phyloP scores from a whole-genome alignment of 768 basidiomycete species.

The Lactarius psammicola region DNA sequence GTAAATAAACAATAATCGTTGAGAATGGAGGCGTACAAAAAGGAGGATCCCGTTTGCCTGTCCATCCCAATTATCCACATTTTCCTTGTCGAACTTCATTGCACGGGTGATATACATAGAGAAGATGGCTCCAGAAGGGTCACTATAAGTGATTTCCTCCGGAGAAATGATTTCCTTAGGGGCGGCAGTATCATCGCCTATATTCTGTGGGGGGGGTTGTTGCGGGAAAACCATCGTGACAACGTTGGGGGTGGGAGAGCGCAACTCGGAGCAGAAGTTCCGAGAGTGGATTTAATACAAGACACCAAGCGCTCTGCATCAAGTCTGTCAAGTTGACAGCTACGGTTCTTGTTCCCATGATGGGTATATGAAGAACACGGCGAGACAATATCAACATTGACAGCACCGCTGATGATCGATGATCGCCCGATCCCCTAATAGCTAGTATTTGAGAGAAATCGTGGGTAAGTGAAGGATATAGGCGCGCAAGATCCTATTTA shows the following conservation, averaged over 20 bases:
- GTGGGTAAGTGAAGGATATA: no score
- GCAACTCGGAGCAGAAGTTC: background rate
- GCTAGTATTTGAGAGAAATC: no score
- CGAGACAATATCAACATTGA: no score
- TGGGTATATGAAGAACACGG: background rate
- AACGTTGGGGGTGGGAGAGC: background rate
- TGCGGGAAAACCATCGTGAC: background rate
- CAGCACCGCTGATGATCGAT: no score
- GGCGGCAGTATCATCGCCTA: background rate
- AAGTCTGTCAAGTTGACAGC: background rate
- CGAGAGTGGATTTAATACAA: background rate
- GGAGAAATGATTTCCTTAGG: background rate
- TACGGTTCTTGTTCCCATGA: background rate
- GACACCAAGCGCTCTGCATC: background rate
- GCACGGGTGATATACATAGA: background rate
- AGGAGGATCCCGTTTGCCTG: slow-evolving; percentile 1
- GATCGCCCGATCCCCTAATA: no score
- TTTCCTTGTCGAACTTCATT: slow-evolving; percentile 3
- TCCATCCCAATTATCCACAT: background rate
- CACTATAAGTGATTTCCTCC: background rate
- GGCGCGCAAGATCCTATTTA: no score
- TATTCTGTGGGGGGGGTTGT: background rate
- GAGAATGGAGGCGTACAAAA: background rate
- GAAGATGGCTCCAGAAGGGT: slow-evolving; percentile 2
- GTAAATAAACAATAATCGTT: background rate